These are phyloP conservation scores for Forsythia viridissima DNA, from an alignment of 257 asterid genomes.

Conservation along the genomic window DNA sequence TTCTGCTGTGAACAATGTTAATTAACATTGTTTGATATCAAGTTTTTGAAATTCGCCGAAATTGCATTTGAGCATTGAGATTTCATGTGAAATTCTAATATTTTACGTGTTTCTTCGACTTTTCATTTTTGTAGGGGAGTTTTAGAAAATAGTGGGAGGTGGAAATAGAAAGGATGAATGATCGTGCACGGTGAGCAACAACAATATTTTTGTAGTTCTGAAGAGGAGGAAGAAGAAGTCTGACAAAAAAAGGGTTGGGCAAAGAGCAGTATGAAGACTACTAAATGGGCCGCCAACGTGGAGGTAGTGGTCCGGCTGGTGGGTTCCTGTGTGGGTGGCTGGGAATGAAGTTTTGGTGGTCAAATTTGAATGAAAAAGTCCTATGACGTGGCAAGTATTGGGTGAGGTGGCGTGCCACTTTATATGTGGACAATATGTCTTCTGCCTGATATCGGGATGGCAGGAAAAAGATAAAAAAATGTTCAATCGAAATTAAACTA, in stretches of 20 bases:
- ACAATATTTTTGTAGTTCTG: constrained; percentile 73
- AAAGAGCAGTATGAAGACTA: constrained; percentile 35
- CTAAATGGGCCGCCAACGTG: no score
- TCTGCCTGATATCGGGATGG: no score
- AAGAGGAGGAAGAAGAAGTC: constrained; percentile 79
- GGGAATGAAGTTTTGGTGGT: no score
- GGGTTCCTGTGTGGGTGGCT: no score
- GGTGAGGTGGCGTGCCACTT: no score
- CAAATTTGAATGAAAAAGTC: no score
- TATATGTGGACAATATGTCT: no score
- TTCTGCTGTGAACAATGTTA: background rate
- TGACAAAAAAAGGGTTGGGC: constrained; percentile 54
- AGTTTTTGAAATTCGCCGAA: constrained; percentile 1
- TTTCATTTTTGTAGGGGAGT: constrained; percentile 8
- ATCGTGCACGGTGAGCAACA: constrained; percentile 51
- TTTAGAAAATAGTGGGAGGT: constrained; percentile 50
- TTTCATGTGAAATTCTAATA: background rate
- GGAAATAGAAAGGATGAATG: constrained; percentile 65
- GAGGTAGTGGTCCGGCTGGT: no score
- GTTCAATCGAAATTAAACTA: no score
- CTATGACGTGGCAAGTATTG: no score
- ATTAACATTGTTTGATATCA: background rate
- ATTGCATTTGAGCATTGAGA: constrained; percentile 12
- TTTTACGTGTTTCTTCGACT: background rate
- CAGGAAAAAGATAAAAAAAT: no score